Evolutionary conservation across 345 rosid species (phyloP).

Genomic region (Kernera saxatilis): DNA sequence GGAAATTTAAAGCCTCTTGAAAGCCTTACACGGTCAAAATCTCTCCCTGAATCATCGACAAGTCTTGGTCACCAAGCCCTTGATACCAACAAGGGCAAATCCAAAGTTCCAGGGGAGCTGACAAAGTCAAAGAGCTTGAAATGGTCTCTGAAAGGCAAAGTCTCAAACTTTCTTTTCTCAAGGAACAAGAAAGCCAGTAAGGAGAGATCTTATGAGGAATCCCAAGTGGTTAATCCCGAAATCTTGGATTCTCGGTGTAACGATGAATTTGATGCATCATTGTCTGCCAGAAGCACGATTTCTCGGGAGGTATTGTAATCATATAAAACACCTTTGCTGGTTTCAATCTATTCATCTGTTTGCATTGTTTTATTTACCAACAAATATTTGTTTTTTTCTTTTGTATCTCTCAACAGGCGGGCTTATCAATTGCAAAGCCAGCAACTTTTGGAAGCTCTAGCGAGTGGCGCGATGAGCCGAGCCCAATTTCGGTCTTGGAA

Average conservation of each 20-base stretch:
- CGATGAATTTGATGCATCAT: constrained; percentile 7
- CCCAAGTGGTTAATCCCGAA: constrained; percentile 21
- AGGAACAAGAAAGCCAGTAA: constrained; percentile 42
- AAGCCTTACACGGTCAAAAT: constrained; percentile 64
- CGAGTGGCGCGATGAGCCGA: constrained; percentile 59
- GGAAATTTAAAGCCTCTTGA: constrained; percentile 35
- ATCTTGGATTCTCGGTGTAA: constrained; percentile 24
- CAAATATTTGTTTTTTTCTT: background rate
- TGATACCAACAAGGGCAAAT: constrained; percentile 38
- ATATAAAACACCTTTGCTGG: background rate
- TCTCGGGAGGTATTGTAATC: constrained; percentile 20
- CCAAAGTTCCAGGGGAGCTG: constrained; percentile 34
- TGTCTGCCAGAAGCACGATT: constrained; percentile 11
- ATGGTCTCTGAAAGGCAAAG: constrained; percentile 54
- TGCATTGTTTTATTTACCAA: background rate
- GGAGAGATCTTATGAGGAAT: constrained; percentile 34
- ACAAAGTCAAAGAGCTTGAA: constrained; percentile 44
- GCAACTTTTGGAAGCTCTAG: constrained; percentile 26
- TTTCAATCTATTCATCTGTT: background rate
- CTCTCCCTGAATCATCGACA: constrained; percentile 61
- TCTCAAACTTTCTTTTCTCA: constrained; percentile 58
- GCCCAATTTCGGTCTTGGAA: constrained; percentile 58
- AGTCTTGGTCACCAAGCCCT: constrained; percentile 38
- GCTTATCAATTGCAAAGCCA: constrained; percentile 20
- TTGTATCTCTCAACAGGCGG: constrained; percentile 30